phyloP scores from a whole-genome alignment of 805 yeast species.

The Myxozyma sirexii region DNA sequence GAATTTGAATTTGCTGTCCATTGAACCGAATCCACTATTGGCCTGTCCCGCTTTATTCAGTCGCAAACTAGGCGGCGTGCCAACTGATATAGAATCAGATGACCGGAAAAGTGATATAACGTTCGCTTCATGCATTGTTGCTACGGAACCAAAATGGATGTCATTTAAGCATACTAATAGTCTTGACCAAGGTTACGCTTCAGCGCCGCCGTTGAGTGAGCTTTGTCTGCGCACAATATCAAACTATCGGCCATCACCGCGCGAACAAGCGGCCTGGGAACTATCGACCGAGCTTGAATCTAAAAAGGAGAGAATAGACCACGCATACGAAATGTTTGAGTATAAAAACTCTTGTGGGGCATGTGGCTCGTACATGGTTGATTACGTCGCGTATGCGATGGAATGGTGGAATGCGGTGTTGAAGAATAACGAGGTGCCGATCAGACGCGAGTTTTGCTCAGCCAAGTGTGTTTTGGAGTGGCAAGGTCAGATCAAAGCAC shows the following conservation, averaged over 20 bases:
- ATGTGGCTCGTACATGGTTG: slow-evolving; percentile 37
- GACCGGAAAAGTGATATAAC: slow-evolving; percentile 10
- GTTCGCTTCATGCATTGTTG: neutral
- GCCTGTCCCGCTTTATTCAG: slow-evolving; percentile 31
- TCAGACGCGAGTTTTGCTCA: slow-evolving; percentile 36
- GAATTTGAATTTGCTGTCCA: slow-evolving; percentile 39
- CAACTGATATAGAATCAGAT: neutral
- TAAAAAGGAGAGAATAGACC: slow-evolving; percentile 29
- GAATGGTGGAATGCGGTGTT: slow-evolving; percentile 44
- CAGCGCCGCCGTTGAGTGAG: slow-evolving; percentile 28
- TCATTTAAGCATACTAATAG: neutral
- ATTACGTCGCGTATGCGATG: slow-evolving; percentile 37
- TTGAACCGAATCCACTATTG: slow-evolving; percentile 45
- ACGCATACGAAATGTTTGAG: slow-evolving; percentile 32
- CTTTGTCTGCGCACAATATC: slow-evolving; percentile 35
- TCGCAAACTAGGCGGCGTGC: neutral
- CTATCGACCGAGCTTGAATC: slow-evolving; percentile 12
- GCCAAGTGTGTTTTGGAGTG: slow-evolving; percentile 28
- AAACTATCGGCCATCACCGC: slow-evolving; percentile 26
- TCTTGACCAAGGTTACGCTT: neutral
- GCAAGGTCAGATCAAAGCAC: neutral
- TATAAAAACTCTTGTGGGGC: slow-evolving; percentile 38
- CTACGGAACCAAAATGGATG: neutral
- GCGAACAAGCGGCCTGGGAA: slow-evolving; percentile 36
- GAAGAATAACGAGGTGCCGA: slow-evolving; percentile 28